Base-by-base conservation (phyloP, 257 asterid genomes). In the Plantago major region DNA sequence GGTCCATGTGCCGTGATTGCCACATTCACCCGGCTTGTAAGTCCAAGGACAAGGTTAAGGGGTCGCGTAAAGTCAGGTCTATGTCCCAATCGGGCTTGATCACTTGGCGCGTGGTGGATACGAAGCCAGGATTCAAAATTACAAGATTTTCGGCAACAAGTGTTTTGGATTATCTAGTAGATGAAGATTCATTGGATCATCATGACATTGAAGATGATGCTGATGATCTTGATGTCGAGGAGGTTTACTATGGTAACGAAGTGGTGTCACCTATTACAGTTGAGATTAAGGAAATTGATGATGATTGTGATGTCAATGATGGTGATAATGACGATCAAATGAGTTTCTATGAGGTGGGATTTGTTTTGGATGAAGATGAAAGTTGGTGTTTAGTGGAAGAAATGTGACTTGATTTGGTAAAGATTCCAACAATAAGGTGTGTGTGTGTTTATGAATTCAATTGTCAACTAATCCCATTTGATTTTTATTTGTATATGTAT, bases 331-430 rank as follows among this genome's bases (percentile, higher is more conserved):
- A 76, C 22, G 78, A 58, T 11, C 19, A 15, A 46, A 68, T 77
- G 78, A 71, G 81, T 22, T 70, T 63, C 19, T 69, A 74, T 50
- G 83, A 79, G 28, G 82, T 73, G 63, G 89, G 70, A 28, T 67
- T 71, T 55, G 72, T 60, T 42, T 67, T 67, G 68, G 84, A 79
- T 30, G 92, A 66, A 44, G 96, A 73, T 62, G 95, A 79, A 58
- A 81, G 75, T 50, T 88, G 98, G 96, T 85, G 84, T 64, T 71
- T 87, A 64, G 89, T 85, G 71, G 84, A 83, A 53, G 84, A 83
- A 70, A 65, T 82, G 63, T 79, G 73, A 84, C 53, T 28, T 11
- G 40, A 43, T 63, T 15, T 13, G 15, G 33, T n/a, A 33, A 33
- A 4, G 40, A 33, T 33, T 33, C 40, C 40, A 33, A 33, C 40